Conservation (phyloP, 1,139 yeast species). For the Pichia sp. region DNA sequence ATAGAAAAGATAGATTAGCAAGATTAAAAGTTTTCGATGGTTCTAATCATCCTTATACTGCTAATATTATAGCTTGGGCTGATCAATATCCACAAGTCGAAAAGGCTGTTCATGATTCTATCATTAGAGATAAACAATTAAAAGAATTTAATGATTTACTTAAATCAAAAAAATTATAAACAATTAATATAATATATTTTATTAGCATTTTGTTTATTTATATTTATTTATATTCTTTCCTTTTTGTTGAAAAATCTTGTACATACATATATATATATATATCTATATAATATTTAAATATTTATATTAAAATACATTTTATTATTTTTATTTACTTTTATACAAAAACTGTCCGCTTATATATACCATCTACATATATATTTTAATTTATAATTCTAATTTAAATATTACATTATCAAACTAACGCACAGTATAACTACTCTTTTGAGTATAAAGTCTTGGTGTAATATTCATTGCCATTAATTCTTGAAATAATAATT, state of each 20-base stretch:
- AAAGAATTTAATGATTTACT: constrained; percentile 23
- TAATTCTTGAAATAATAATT: constrained; percentile 91
- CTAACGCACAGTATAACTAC: constrained; percentile 27
- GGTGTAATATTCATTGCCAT: constrained; percentile 98
- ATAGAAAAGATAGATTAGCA: constrained; percentile 71
- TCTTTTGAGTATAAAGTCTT: constrained; percentile 61
- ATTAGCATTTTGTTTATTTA: not conserved
- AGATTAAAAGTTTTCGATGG: constrained; percentile 87
- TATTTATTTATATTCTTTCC: not conserved
- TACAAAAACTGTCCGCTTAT: too few relatives aligned
- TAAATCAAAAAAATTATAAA: constrained; percentile 15
- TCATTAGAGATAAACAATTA: constrained; percentile 30
- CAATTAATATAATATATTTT: too few relatives aligned
- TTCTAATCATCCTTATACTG: constrained; percentile 76
- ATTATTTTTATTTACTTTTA: too few relatives aligned
- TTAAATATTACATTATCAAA: not conserved
- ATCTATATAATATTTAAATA: too few relatives aligned
- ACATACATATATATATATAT: too few relatives aligned
- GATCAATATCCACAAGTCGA: constrained; percentile 62
- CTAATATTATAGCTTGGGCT: constrained; percentile 79
- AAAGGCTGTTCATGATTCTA: constrained; percentile 37
- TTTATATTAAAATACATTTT: too few relatives aligned
- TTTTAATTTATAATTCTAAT: not conserved
- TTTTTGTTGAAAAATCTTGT: too few relatives aligned
- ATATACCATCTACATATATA: too few relatives aligned